These are phyloP conservation scores for Daldinia bambusicola DNA, from an alignment of 495 filamentous ascomycete species.

Conservation along the genomic window DNA sequence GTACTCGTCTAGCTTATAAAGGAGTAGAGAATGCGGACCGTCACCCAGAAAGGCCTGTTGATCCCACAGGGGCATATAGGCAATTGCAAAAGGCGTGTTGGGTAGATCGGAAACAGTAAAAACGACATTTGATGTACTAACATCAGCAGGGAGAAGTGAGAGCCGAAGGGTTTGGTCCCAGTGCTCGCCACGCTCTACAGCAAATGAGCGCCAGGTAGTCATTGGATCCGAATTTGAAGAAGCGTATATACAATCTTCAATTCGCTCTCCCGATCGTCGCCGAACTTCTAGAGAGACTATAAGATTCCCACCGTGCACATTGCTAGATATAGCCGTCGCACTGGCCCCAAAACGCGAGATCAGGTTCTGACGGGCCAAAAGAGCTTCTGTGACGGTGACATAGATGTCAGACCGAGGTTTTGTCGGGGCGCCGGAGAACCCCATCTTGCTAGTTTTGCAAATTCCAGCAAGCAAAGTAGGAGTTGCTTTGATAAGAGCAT, in stretches of 20 bases:
- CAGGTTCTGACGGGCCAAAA: slow-evolving; percentile 77
- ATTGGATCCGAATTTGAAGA: slow-evolving; percentile 78
- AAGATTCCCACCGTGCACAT: slow-evolving; percentile 74
- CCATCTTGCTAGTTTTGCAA: slow-evolving; percentile 82
- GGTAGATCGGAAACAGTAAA: slow-evolving; percentile 89
- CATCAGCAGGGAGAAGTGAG: slow-evolving; percentile 80
- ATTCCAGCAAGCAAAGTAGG: slow-evolving; percentile 88
- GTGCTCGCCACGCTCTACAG: slow-evolving; percentile 75
- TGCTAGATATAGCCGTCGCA: slow-evolving; percentile 71
- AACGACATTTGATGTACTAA: slow-evolving; percentile 84
- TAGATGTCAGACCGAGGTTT: slow-evolving; percentile 94
- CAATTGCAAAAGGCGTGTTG: slow-evolving; percentile 85
- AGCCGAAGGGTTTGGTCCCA: slow-evolving; percentile 93
- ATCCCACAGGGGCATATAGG: slow-evolving; percentile 94
- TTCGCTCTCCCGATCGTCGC: slow-evolving; percentile 75
- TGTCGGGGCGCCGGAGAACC: slow-evolving; percentile 93
- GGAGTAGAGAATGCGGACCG: slow-evolving; percentile 78
- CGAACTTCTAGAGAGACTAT: slow-evolving; percentile 92
- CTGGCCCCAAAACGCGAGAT: slow-evolving; percentile 83
- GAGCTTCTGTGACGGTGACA: slow-evolving; percentile 79
- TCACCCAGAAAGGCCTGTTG: slow-evolving; percentile 90
- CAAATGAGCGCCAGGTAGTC: slow-evolving; percentile 88
- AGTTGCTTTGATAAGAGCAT: slow-evolving; percentile 81
- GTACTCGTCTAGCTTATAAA: slow-evolving; percentile 91
- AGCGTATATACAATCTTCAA: slow-evolving; percentile 87